Evolutionary conservation across 2,329 filamentous ascomycete species (phyloP).

Genomic region (Penicillium sp.): DNA sequence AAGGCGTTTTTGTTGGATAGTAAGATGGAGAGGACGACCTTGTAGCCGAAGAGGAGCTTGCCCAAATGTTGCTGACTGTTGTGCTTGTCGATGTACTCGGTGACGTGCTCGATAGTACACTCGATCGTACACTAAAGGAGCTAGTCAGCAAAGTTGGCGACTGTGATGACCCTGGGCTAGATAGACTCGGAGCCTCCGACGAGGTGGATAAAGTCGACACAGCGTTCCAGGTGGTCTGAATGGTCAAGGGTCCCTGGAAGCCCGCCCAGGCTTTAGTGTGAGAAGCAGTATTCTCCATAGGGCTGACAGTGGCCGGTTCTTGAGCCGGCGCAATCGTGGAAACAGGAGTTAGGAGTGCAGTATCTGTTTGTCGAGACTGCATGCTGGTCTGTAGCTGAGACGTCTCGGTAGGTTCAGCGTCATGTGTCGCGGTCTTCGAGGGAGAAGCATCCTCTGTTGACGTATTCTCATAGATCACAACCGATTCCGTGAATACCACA

Average conservation of each 20-base stretch:
- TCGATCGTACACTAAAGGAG: neutral
- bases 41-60: neutral
- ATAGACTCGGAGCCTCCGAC: neutral
- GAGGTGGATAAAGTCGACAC: neutral
- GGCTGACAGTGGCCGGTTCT: neutral
- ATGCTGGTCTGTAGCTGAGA: neutral
- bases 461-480: neutral
- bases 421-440: neutral
- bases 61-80: neutral
- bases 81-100: neutral
- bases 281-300: neutral
- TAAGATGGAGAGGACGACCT: neutral
- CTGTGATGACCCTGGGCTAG: neutral
- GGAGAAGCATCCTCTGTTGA: neutral
- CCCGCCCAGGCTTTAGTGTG: neutral
- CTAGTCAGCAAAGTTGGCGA: neutral
- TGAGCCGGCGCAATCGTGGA: neutral
- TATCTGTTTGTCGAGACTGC: neutral
- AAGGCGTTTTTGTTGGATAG: neutral
- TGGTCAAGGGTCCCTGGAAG: neutral
- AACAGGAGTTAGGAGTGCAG: neutral
- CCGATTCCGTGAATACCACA: constrained; percentile 2
- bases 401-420: neutral
- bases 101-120: neutral
- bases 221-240: neutral